Evolutionary conservation across 305 asterid species (phyloP).

Genomic region (Fraxinus ornus): DNA sequence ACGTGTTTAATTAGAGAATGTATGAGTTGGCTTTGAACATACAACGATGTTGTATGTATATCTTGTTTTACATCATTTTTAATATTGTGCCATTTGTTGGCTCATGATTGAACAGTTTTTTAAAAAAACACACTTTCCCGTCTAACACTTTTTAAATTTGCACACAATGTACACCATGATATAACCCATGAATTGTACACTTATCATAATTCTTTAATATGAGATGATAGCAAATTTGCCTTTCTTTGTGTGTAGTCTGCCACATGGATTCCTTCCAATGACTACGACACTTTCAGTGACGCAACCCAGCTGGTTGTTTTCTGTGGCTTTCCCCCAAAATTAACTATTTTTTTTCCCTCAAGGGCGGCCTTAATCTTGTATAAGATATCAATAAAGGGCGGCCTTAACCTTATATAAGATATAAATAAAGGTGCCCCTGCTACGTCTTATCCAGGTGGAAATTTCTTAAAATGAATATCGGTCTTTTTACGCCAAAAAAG

Average conservation of each 20-base stretch:
- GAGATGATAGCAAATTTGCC: slow-evolving; percentile 2
- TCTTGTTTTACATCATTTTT: no score
- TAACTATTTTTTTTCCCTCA: neutral
- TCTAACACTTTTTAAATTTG: no score
- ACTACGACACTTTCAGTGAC: slow-evolving; percentile 23
- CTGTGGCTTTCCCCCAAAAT: slow-evolving; percentile 2
- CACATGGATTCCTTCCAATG: slow-evolving; percentile 25
- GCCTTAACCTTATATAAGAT: neutral
- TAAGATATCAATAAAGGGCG: neutral
- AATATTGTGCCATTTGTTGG: no score
- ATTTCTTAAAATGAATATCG: neutral
- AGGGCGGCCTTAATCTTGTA: neutral
- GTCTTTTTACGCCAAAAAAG: neutral
- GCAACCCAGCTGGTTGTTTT: slow-evolving; percentile 10
- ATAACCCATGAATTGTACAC: no score
- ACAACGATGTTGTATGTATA: no score
- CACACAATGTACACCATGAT: no score
- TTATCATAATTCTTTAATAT: neutral
- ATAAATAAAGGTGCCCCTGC: neutral
- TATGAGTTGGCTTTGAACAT: neutral
- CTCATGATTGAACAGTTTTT: no score
- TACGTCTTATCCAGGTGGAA: neutral
- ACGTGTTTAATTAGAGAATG: slow-evolving; percentile 3
- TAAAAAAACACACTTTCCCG: no score
- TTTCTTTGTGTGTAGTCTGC: slow-evolving; percentile 20